Percentiles rank a stretch among this genome's conserved stretches.
phyloP scores from a whole-genome alignment of 1,284 basidiomycete species.

The Malassezia pachydermatis region DNA sequence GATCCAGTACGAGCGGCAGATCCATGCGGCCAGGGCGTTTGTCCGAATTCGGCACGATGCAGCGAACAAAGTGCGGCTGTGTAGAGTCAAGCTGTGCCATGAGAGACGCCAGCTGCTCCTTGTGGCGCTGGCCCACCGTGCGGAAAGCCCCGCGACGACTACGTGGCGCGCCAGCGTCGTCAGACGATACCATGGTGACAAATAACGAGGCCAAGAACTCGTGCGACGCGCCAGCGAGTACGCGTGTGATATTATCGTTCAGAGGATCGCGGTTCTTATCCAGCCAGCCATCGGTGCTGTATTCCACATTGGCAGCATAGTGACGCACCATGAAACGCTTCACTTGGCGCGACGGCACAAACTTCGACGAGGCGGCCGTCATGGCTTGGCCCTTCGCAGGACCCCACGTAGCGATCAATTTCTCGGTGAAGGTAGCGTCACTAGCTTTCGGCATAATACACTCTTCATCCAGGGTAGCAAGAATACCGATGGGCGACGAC shows the following conservation, averaged over 20 bases:
- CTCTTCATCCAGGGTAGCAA: conserved; percentile 91
- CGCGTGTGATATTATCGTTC: conserved; percentile 86
- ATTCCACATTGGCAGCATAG: conserved; percentile 94
- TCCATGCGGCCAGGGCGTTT: conserved; percentile 89
- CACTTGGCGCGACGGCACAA: conserved; percentile 74
- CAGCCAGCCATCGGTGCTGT: conserved; percentile 89
- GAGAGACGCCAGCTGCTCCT: conserved; percentile 82
- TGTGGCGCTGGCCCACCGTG: conserved; percentile 89
- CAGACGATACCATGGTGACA: conserved; percentile 61
- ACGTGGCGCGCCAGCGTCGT: conserved; percentile 57
- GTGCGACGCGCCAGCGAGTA: conserved; percentile 73
- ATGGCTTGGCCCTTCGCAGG: conserved; percentile 30
- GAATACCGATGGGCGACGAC: conserved; percentile 64
- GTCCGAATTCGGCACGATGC: conserved; percentile 86
- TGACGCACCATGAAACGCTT: conserved; percentile 90
- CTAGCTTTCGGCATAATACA: conserved; percentile 99
- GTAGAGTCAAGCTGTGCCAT: conserved; percentile 87
- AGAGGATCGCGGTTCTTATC: conserved; percentile 99
- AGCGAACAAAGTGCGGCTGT: conserved; percentile 95
- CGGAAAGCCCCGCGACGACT: conserved; percentile 95
- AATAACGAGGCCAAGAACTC: conserved; percentile 74
- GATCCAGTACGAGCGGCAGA: conserved; percentile 88
- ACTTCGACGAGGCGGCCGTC: conserved; percentile 57
- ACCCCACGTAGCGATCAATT: conserved; percentile 54
- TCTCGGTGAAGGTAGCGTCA: conserved; percentile 88